These are phyloP conservation scores for Phanerodontia chrysosporium DNA, from an alignment of 768 basidiomycete genomes.

Conservation along the genomic window DNA sequence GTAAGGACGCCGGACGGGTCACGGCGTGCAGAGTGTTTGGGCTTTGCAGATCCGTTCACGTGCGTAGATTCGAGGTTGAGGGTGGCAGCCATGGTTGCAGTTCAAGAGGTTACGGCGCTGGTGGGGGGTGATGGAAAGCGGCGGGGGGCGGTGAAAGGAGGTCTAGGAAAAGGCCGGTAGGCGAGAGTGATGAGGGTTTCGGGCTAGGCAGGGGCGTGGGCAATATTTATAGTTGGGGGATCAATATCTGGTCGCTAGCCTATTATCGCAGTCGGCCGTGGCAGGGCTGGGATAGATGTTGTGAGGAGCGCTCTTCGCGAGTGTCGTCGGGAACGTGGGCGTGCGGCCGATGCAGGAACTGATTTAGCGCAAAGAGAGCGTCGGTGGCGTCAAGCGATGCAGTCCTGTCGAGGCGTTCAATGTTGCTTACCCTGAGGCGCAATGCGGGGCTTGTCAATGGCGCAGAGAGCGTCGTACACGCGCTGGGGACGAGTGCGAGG, in stretches of 20 bases:
- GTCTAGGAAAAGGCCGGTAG: neutral
- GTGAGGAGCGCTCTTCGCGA: neutral
- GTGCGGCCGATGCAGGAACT: neutral
- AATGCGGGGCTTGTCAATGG: neutral
- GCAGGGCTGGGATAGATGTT: neutral
- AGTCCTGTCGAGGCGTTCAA: neutral
- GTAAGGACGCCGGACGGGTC: slow-evolving; percentile 16
- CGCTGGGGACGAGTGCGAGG: neutral
- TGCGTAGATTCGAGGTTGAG: neutral
- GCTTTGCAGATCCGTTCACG: neutral
- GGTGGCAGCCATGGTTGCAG: neutral
- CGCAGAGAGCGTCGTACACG: neutral
- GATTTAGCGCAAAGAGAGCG: neutral
- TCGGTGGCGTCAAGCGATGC: neutral
- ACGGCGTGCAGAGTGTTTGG: neutral
- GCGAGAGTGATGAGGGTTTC: neutral
- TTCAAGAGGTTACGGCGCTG: neutral
- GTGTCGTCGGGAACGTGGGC: neutral
- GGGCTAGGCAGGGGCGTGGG: neutral
- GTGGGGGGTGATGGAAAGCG: neutral
- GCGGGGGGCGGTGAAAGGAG: neutral
- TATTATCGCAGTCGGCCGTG: neutral
- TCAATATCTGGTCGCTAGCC: neutral
- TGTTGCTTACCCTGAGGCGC: neutral
- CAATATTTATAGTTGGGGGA: neutral